These are phyloP conservation scores for Thermomyces lanuginosus DNA, from an alignment of 2,329 filamentous ascomycete species.

Conservation along the genomic window DNA sequence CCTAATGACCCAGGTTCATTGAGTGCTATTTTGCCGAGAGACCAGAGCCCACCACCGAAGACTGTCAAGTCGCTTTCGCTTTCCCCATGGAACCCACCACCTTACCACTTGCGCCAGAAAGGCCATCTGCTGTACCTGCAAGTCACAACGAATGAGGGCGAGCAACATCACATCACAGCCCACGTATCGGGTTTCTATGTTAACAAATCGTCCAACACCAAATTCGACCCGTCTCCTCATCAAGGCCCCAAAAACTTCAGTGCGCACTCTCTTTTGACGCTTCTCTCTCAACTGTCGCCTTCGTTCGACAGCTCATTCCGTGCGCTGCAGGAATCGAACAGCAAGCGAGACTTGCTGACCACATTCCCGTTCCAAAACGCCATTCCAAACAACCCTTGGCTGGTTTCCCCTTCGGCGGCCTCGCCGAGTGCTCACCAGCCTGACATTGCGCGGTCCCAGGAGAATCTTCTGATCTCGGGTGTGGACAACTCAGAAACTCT, in stretches of 20 bases:
- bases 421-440: constrained; percentile 56
- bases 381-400: constrained; percentile 81
- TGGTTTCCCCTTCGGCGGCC: constrained; percentile 51
- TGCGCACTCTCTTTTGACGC: constrained; percentile 70
- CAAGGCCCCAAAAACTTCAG: constrained; percentile 59
- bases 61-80: constrained; percentile 78
- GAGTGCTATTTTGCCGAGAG: constrained; percentile 52
- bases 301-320: constrained; percentile 65
- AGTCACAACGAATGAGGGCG: constrained; percentile 80
- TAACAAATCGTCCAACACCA: constrained; percentile 87
- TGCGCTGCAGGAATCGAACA: constrained; percentile 68
- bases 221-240: constrained; percentile 80
- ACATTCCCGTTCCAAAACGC: constrained; percentile 94
- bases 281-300: constrained; percentile 64
- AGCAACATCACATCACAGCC: constrained; percentile 83
- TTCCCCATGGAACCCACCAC: constrained; percentile 92
- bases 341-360: constrained; percentile 68
- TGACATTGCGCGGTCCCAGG: constrained; percentile 79
- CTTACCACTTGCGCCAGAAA: constrained; percentile 74
- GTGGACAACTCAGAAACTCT: constrained; percentile 88
- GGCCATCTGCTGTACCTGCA: constrained; percentile 86
- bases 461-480: constrained; percentile 77
- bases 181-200: constrained; percentile 93
- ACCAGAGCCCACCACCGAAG: constrained; percentile 57
- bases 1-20: constrained; percentile 54